Evolutionary conservation across 106 monocot species (phyloP).

Genomic region (Posidonia australis): DNA sequence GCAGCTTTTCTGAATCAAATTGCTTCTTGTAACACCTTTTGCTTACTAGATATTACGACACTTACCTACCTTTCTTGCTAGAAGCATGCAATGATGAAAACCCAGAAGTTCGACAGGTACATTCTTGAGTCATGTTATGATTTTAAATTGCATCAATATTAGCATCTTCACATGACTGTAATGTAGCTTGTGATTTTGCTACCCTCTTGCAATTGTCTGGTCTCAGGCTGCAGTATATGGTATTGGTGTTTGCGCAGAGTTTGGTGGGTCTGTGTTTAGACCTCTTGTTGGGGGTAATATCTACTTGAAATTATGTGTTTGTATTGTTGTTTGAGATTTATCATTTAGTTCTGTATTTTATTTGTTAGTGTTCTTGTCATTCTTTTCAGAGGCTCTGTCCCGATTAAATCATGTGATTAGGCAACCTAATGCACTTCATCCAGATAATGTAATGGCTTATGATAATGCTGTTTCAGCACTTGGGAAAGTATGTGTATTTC

Average conservation of each 20-base stretch:
- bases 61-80: slow-evolving; percentile 78
- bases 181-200: neutral
- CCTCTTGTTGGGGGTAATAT: slow-evolving; percentile 82
- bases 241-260: slow-evolving; percentile 91
- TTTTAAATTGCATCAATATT: neutral
- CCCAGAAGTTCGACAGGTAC: slow-evolving; percentile 86
- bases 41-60: slow-evolving; percentile 72
- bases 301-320: neutral
- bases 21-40: neutral
- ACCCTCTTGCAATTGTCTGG: slow-evolving; percentile 1
- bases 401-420: slow-evolving; percentile 61
- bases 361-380: neutral
- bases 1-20: neutral
- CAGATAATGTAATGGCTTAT: slow-evolving; percentile 91
- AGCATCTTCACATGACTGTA: neutral
- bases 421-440: slow-evolving; percentile 51
- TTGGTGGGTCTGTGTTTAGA: slow-evolving; percentile 69
- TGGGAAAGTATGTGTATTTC: slow-evolving; percentile 82
- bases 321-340: neutral
- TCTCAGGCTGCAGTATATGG: slow-evolving; percentile 96
- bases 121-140: neutral
- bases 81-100: slow-evolving; percentile 91
- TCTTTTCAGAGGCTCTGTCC: slow-evolving; percentile 79
- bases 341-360: slow-evolving; percentile 1
- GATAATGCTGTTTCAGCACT: slow-evolving; percentile 96